Conservation (phyloP, 352 stramenopile genomes). For the Globisporangium paroecandrum region DNA sequence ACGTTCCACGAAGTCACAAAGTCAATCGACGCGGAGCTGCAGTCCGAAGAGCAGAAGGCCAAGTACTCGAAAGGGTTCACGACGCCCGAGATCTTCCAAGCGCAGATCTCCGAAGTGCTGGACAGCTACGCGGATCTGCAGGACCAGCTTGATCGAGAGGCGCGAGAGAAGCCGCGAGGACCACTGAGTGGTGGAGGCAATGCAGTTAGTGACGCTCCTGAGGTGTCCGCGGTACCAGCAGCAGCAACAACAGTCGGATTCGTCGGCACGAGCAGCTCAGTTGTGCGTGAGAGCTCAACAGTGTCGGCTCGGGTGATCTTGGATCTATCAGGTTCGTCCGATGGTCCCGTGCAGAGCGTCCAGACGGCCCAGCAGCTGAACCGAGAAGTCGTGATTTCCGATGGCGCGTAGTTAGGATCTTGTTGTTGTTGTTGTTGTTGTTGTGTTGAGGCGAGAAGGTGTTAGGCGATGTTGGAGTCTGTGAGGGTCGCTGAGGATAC, state of each 20-base stretch:
- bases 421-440: not conserved
- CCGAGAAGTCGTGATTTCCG: not conserved
- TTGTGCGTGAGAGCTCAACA: not conserved
- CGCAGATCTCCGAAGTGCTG: slow-evolving; percentile 30
- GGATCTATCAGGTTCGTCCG: not conserved
- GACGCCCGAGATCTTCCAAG: slow-evolving; percentile 46
- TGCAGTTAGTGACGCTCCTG: not conserved
- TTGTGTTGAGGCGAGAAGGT: not conserved
- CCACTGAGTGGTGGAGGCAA: not conserved
- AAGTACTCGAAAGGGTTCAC: slow-evolving; percentile 62
- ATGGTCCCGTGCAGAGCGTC: not conserved
- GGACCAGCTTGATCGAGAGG: slow-evolving; percentile 29
- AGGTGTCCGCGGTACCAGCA: not conserved
- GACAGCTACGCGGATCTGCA: slow-evolving; percentile 37
- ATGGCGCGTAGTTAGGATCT: not conserved
- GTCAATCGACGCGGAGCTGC: slow-evolving; percentile 47
- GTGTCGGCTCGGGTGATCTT: not conserved
- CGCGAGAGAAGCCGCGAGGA: slow-evolving; percentile 12
- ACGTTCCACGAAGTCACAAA: slow-evolving; percentile 45
- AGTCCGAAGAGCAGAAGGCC: slow-evolving; percentile 30
- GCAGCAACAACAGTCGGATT: not conserved
- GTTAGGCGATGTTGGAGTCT: no score
- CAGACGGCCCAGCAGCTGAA: not conserved
- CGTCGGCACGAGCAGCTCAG: not conserved
- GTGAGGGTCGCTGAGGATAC: no score